Evolutionary conservation across 352 stramenopile species (phyloP).

Genomic region (Phytophthora colocasiae): DNA sequence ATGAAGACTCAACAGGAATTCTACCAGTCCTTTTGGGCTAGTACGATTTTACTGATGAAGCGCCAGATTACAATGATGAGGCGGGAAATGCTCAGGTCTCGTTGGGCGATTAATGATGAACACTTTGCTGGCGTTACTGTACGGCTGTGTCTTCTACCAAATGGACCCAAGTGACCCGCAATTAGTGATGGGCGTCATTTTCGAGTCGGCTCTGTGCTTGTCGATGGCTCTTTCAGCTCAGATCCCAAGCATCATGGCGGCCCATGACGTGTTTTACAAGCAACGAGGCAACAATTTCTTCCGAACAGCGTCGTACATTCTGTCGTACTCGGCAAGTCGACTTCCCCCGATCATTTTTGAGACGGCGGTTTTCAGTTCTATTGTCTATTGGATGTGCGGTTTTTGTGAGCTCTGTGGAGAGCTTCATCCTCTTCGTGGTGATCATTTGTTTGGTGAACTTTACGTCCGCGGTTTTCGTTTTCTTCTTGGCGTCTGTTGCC

Average conservation of each 20-base stretch:
- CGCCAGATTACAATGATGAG: conserved; percentile 23
- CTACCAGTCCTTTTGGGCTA: conserved; percentile 26
- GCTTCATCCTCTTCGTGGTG: conserved; percentile 25
- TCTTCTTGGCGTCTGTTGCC: conserved; percentile 20
- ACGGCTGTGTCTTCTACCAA: conserved; percentile 32
- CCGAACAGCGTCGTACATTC: conserved; percentile 26
- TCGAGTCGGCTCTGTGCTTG: conserved; percentile 20
- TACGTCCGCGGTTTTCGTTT: conserved; percentile 15
- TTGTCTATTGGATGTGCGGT: conserved; percentile 35
- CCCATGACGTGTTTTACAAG: conserved; percentile 30
- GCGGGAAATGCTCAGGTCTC: conserved; percentile 17
- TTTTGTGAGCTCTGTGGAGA: conserved; percentile 22
- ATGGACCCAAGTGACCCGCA: conserved; percentile 19
- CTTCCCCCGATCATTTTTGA: conserved; percentile 22
- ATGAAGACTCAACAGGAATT: conserved; percentile 12
- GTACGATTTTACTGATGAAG: conserved; percentile 17
- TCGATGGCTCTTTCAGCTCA: conserved; percentile 20
- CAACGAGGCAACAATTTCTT: conserved; percentile 27
- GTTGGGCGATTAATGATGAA: conserved; percentile 24
- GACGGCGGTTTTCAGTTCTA: conserved; percentile 11
- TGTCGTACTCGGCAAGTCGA: conserved; percentile 20
- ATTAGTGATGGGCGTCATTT: conserved; percentile 26
- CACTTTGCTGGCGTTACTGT: conserved; percentile 20
- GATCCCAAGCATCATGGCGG: conserved; percentile 21
- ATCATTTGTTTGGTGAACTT: conserved; percentile 22